Percentiles rank a stretch among this genome's conserved stretches.
These are phyloP conservation scores for Elsinoe australis DNA, from an alignment of 2,329 filamentous ascomycete species.

Conservation along the genomic window DNA sequence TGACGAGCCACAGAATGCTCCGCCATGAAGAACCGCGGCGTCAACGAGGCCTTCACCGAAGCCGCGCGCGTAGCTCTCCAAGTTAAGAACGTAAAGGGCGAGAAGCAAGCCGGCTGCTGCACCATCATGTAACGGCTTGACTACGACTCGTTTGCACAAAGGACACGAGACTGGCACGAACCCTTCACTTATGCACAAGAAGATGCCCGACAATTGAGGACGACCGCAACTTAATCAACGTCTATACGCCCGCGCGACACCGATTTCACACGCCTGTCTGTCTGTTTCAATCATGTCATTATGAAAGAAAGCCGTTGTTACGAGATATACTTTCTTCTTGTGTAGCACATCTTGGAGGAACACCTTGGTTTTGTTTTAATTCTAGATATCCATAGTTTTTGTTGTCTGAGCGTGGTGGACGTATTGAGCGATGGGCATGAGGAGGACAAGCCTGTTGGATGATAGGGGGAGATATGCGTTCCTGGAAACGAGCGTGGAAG, in stretches of 20 bases:
- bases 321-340: conserved; percentile 3
- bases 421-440: too few species aligned
- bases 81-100: conserved; percentile 44
- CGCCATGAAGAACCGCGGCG: conserved; percentile 93
- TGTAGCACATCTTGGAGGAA: conserved; percentile 11
- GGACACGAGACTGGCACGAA: background rate
- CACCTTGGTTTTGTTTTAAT: background rate
- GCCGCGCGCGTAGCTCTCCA: conserved; percentile 82
- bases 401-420: conserved; percentile 1
- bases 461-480: too few species aligned
- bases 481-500: too few species aligned
- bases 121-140: conserved; percentile 36
- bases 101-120: conserved; percentile 40
- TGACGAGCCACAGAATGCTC: conserved; percentile 66
- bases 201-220: too few species aligned
- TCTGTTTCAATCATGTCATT: conserved; percentile 15
- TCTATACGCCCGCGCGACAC: background rate
- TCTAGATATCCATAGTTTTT: conserved; percentile 15
- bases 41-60: conserved; percentile 98
- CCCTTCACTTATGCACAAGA: background rate
- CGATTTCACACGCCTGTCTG: background rate
- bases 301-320: conserved; percentile 8
- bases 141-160: background rate
- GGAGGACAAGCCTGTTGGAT: too few species aligned
- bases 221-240: background rate